Base-by-base conservation (phyloP, 169 alveolate genomes). In the Plasmodium relictum region DNA sequence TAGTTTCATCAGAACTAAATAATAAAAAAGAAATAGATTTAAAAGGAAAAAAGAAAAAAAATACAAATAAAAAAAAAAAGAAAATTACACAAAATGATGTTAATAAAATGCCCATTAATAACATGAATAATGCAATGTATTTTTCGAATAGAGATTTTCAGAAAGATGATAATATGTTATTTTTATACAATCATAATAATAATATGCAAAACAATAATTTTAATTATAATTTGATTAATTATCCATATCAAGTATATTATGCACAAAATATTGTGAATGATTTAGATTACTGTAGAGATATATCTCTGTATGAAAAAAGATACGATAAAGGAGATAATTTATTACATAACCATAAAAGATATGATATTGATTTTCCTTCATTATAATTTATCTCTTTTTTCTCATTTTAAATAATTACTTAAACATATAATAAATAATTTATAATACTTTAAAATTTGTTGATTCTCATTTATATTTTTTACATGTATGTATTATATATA, bases 351-450 rank as follows among this genome's bases (percentile, higher is more conserved):
- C 71, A 18, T 44, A 76, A 76, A 41, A 20, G 88, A 14, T 76
- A 76, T 62, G 88, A 76, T 26, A 54, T 56, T 6, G 88, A 76
- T 22, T 76, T 76, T 12, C 88, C 88, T 8, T 61, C 88, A 5
- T 37, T 76, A 37, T 48, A 76, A 7, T 62, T 31, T 4, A n/a
- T n/a, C n/a, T n/a, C n/a, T n/a, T n/a, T n/a, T n/a, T n/a, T n/a
- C n/a, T n/a, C n/a, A n/a, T n/a, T n/a, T n/a, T n/a, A n/a, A n/a
- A n/a, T n/a, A n/a, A n/a, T n/a, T n/a, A n/a, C n/a, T n/a, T n/a
- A n/a, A n/a, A n/a, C n/a, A 50, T n/a, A 50, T 50, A 12, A 50
- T 50, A 50, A n/a, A 7, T n/a, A 50, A 50, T n/a, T 50, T 50
- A 50, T 7, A 50, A 50, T 22, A 50, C 61, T 6, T 50, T n/a